These are phyloP conservation scores for Lolium perenne DNA, from an alignment of 176 grass and related monocot species.

Conservation along the genomic window DNA sequence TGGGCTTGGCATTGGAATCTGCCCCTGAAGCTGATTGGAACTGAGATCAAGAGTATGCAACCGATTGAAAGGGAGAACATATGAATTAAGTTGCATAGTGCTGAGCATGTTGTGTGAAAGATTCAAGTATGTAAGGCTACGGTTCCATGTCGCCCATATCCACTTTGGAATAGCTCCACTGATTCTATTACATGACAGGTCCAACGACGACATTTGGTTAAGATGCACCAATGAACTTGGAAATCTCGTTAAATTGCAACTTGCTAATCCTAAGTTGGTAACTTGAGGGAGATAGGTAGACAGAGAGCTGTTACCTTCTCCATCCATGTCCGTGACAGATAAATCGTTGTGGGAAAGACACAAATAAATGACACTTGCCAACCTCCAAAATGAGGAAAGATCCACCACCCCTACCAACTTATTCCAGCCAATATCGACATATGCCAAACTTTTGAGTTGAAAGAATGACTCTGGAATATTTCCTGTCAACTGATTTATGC, in stretches of 20 bases:
- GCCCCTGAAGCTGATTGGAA: no score
- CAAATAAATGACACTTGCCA: fast-evolving
- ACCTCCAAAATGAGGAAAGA: background rate
- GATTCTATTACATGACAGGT: conserved; percentile 46
- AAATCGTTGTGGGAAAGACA: background rate
- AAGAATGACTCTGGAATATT: background rate
- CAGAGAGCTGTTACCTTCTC: background rate
- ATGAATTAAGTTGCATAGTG: no score
- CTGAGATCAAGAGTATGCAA: no score
- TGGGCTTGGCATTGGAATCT: no score
- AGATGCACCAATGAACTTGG: background rate
- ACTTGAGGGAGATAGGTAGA: background rate
- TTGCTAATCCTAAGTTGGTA: background rate
- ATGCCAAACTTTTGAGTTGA: background rate
- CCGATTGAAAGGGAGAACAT: no score
- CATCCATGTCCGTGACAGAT: background rate
- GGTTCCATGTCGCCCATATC: no score
- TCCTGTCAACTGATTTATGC: background rate
- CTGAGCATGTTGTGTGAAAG: no score
- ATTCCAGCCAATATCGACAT: background rate
- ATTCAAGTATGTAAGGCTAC: no score
- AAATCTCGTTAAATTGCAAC: background rate
- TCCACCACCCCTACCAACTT: background rate
- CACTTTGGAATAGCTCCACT: no score
- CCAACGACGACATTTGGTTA: background rate